Percentiles rank a stretch among this genome's conserved stretches.
Evolutionary conservation across 2,329 filamentous ascomycete genomes (phyloP).

Genomic region (Aspergillus pseudoviridinutans): DNA sequence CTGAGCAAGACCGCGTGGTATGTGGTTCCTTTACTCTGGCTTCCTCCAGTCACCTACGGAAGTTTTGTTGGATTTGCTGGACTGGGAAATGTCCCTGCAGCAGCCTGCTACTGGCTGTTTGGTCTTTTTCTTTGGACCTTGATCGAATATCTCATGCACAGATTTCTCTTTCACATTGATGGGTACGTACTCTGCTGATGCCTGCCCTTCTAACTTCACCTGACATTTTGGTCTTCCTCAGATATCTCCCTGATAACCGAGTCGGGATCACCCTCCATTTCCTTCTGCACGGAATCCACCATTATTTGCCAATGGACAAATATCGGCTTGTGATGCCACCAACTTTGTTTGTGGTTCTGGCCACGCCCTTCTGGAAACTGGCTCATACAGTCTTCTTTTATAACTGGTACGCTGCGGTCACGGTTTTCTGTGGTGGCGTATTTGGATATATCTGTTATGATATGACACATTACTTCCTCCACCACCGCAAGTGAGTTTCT

Average conservation of each 20-base stretch:
- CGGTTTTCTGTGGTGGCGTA: conserved; percentile 82
- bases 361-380: conserved; percentile 86
- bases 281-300: conserved; percentile 91
- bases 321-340: conserved; percentile 97
- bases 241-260: conserved; percentile 85
- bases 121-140: conserved; percentile 83
- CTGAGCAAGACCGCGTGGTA: conserved; percentile 93
- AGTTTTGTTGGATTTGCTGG: conserved; percentile 62
- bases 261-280: conserved; percentile 86
- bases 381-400: conserved; percentile 78
- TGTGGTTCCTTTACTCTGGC: conserved; percentile 77
- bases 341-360: conserved; percentile 76
- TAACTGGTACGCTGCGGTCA: conserved; percentile 76
- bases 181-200: conserved; percentile 55
- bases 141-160: conserved; percentile 82
- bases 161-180: conserved; percentile 92
- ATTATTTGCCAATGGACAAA: conserved; percentile 99
- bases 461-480: conserved; percentile 96
- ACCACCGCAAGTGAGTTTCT: conserved; percentile 74
- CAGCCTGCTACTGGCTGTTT: conserved; percentile 61
- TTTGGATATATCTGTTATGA: conserved; percentile 97
- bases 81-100: conserved; percentile 47
- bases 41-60: conserved; percentile 74
- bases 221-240: conserved; percentile 36
- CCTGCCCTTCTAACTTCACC: background rate